These are phyloP conservation scores for Ustilago tritici DNA, from an alignment of 1,284 basidiomycete species.

Conservation along the genomic window DNA sequence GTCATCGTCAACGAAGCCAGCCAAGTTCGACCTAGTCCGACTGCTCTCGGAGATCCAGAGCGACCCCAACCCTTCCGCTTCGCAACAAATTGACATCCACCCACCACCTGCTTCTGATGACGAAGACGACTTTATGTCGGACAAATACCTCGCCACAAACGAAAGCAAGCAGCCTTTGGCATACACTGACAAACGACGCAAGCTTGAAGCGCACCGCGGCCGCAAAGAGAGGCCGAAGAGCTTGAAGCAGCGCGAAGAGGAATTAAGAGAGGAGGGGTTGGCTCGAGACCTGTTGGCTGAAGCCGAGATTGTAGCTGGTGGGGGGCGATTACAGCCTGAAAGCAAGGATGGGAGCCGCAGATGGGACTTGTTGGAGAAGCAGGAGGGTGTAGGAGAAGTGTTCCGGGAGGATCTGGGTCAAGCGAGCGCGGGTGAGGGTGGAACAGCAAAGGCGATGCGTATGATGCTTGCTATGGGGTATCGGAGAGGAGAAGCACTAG, in stretches of 20 bases:
- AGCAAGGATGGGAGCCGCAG: slow-evolving; percentile 17
- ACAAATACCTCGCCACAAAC: slow-evolving; percentile 28
- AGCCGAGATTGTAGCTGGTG: slow-evolving; percentile 49
- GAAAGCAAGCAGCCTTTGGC: slow-evolving; percentile 29
- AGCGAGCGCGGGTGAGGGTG: slow-evolving; percentile 9
- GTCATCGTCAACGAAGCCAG: not conserved
- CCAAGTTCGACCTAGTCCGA: slow-evolving; percentile 18
- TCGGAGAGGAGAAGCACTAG: slow-evolving; percentile 38
- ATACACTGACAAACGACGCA: slow-evolving; percentile 32
- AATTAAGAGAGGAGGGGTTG: slow-evolving; percentile 37
- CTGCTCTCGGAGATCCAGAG: slow-evolving; percentile 35
- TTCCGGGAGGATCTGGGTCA: not conserved
- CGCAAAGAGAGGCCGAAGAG: slow-evolving; percentile 8
- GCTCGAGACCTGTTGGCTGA: slow-evolving; percentile 46
- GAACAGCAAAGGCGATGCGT: slow-evolving; percentile 42
- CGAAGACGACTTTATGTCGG: slow-evolving; percentile 51
- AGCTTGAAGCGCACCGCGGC: slow-evolving; percentile 26
- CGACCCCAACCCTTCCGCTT: not conserved
- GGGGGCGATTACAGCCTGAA: slow-evolving; percentile 33
- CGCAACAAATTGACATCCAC: not conserved
- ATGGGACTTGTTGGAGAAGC: slow-evolving; percentile 28
- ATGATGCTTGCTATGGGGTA: slow-evolving; percentile 65
- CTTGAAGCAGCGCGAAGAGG: slow-evolving; percentile 27
- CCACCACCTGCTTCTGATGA: slow-evolving; percentile 17
- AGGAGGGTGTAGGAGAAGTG: not conserved